phyloP scores from a whole-genome alignment of 2,329 filamentous ascomycete genomes.

The Epichloe coenophiala region DNA sequence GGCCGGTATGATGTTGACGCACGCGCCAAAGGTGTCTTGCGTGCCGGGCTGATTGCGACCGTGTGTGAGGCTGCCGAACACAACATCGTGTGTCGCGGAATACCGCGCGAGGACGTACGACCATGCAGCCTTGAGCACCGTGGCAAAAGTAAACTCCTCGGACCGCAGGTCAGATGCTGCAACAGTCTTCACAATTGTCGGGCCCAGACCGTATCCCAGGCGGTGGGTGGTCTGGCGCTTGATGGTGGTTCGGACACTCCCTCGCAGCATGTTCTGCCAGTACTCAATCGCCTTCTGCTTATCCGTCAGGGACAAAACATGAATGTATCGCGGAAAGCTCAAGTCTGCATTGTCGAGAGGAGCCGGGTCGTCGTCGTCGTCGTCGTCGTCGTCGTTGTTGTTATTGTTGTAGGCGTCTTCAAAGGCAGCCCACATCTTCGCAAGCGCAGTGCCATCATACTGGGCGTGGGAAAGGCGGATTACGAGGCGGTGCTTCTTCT shows the following conservation, averaged over 20 bases:
- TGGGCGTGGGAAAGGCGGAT: slow-evolving; percentile 2
- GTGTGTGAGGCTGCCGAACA: slow-evolving; percentile 1
- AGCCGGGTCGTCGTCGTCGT: background rate
- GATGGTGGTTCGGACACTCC: background rate
- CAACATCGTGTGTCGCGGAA: background rate
- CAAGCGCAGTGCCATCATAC: slow-evolving; percentile 2
- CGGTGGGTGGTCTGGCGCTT: slow-evolving; percentile 1
- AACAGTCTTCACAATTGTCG: background rate
- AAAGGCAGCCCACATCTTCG: slow-evolving; percentile 1
- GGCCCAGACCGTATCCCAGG: background rate
- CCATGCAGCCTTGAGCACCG: background rate
- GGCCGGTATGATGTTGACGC: background rate
- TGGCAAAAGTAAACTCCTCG: background rate
- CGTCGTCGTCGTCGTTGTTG: background rate
- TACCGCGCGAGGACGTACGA: slow-evolving; percentile 1
- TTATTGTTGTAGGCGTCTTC: background rate
- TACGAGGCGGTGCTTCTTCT: background rate
- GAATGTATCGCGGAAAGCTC: background rate
- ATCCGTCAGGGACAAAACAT: background rate
- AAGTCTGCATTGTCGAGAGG: background rate
- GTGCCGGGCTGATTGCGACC: slow-evolving; percentile 3
- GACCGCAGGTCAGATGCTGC: background rate
- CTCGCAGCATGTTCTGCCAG: slow-evolving; percentile 1
- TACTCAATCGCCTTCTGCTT: background rate
- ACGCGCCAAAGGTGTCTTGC: background rate